phyloP scores from a whole-genome alignment of 805 yeast genomes.

The Lachancea kluyveri region DNA sequence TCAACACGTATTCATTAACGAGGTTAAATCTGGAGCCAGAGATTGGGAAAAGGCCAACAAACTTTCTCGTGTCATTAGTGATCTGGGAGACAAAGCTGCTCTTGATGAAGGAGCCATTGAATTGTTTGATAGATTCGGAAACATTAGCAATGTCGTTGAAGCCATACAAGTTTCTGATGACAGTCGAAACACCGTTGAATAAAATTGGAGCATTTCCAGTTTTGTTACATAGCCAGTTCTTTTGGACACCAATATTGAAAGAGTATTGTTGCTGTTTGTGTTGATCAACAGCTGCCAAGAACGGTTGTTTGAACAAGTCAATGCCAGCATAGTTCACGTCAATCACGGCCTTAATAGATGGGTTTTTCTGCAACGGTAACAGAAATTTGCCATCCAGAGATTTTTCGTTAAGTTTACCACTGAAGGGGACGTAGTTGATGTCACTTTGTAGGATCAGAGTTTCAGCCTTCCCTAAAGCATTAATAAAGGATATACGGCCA shows the following conservation, averaged over 20 bases:
- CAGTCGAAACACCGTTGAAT: slow-evolving; percentile 53
- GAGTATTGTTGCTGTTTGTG: slow-evolving; percentile 18
- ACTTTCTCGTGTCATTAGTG: slow-evolving; percentile 39
- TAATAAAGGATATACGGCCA: slow-evolving; percentile 35
- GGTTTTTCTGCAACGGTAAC: slow-evolving; percentile 38
- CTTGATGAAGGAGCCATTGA: slow-evolving; percentile 54
- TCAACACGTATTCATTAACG: slow-evolving; percentile 41
- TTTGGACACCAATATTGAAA: slow-evolving; percentile 49
- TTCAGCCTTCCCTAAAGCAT: slow-evolving; percentile 56
- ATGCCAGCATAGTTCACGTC: slow-evolving; percentile 39
- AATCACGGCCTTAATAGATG: slow-evolving; percentile 41
- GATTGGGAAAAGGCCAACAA: slow-evolving; percentile 37
- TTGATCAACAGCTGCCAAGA: slow-evolving; percentile 10
- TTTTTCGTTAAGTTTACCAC: slow-evolving; percentile 41
- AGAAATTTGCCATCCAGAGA: slow-evolving; percentile 41
- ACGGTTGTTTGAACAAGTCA: slow-evolving; percentile 21
- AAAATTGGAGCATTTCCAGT: slow-evolving; percentile 18
- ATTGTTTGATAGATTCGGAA: slow-evolving; percentile 8
- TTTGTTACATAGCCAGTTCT: slow-evolving; percentile 23
- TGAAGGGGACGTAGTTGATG: slow-evolving; percentile 42
- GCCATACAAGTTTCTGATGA: slow-evolving; percentile 52
- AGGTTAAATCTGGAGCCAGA: slow-evolving; percentile 38
- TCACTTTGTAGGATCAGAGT: slow-evolving; percentile 40
- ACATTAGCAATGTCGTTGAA: slow-evolving; percentile 46
- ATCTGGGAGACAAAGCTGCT: slow-evolving; percentile 39